Conservation (phyloP, 139 green algal genomes). For the Volvox africanus region DNA sequence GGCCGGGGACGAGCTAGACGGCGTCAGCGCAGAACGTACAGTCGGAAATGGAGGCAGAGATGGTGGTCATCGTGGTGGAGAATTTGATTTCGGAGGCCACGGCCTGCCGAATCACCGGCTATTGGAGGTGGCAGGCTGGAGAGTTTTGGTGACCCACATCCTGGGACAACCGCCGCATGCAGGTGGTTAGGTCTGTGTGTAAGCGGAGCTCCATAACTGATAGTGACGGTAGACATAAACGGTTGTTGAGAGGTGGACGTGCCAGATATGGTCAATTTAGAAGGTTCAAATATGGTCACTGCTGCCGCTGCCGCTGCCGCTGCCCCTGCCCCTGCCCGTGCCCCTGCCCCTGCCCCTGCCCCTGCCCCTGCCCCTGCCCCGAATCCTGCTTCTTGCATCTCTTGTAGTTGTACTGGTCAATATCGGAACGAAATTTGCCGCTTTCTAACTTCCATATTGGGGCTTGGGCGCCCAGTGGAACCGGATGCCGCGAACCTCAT, state of each 20-base stretch:
- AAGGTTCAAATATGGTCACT: too few species aligned
- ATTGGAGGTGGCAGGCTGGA: conserved; percentile 46
- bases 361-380: too few species aligned
- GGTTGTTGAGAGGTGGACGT: too few species aligned
- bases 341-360: neutral
- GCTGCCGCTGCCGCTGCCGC: too few species aligned
- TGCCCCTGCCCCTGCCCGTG: neutral
- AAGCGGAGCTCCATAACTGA: too few species aligned
- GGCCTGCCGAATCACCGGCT: conserved; percentile 13
- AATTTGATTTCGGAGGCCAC: neutral
- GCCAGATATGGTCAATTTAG: too few species aligned
- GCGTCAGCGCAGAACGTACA: neutral
- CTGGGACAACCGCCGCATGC: conserved; percentile 47
- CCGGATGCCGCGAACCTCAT: conserved; percentile 39
- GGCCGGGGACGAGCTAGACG: neutral
- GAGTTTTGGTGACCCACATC: conserved; percentile 55
- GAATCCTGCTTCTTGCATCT: neutral
- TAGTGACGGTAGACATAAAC: too few species aligned
- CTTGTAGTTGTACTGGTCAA: neutral
- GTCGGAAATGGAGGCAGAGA: neutral
- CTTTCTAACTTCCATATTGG: too few species aligned
- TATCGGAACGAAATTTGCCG: too few species aligned
- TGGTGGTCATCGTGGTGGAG: too few species aligned
- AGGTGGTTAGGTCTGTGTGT: neutral
- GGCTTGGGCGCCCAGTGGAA: neutral